These are phyloP conservation scores for Paramecium pentaurelia DNA, from an alignment of 73 alveolate genomes.

Conservation along the genomic window DNA sequence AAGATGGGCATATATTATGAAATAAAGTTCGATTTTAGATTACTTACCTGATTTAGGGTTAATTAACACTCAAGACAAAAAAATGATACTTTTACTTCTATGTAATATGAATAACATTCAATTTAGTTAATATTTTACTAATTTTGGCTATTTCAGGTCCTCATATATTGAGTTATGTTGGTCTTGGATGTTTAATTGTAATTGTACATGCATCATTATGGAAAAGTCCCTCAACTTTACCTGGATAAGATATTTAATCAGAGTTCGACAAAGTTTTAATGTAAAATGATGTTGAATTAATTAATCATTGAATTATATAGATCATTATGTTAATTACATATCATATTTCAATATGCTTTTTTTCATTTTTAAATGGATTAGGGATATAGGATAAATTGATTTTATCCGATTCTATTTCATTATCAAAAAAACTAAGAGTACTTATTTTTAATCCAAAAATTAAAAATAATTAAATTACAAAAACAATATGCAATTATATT, in stretches of 20 bases:
- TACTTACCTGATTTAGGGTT: conserved; percentile 1
- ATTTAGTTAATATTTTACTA: not conserved
- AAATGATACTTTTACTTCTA: conserved; percentile 4
- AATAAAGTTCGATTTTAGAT: not conserved
- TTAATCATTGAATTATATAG: not conserved
- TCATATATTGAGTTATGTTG: not conserved
- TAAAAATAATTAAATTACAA: not conserved
- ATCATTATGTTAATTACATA: not conserved
- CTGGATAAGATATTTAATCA: not conserved
- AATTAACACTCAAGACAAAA: not conserved
- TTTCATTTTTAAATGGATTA: not conserved
- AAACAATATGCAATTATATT: not conserved
- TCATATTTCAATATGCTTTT: not conserved
- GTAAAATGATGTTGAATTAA: conserved; percentile 17
- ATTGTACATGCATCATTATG: conserved; percentile 23
- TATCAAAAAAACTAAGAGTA: not conserved
- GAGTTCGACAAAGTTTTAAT: conserved; percentile 7
- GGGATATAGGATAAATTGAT: not conserved
- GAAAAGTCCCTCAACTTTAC: conserved; percentile 39
- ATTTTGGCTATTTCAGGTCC: conserved; percentile 29
- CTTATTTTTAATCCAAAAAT: not conserved
- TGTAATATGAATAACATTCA: not conserved
- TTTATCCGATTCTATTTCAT: not conserved
- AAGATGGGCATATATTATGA: not conserved
- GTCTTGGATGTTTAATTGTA: conserved; percentile 30